Base-by-base conservation (phyloP, 2,329 filamentous ascomycete genomes). In the Chaetothyriales sp. region DNA sequence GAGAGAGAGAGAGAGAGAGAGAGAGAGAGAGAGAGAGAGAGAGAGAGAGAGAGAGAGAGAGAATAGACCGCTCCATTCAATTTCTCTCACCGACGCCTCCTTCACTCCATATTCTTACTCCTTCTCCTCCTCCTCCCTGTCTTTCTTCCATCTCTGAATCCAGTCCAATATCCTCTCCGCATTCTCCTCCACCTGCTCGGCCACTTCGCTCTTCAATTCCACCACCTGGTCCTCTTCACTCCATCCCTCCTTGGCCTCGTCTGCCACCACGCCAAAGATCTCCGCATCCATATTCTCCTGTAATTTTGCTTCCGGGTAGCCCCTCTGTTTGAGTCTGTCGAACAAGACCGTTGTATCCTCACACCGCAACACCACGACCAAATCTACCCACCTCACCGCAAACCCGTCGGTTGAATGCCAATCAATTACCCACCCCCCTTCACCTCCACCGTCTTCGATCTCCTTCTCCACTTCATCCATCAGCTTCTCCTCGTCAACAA, bases 371-470 rank as follows among this genome's bases (percentile, higher is more conserved):
- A 98, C 92, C 4, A 96, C 84, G 0, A 98, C 89, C 2, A 98
- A 77, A 65, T 98, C 92, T 63, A 98, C 84, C 86, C 89, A 93
- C 63, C 84, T 84, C 64, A 84, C 81, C 1, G 92, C 92, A 63
- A 96, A 96, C 19, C 96, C 70, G 62, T 96, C 92, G 70, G 90
- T 96, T 1, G 89, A 90, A 69, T 98, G 92, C 90, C 92, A 98
- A 70, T 98, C 92, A 63, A 98, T 84, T 60, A 98, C 80, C 66
- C 80, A 86, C 18, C 92, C 92, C 51, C 90, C 90, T 18, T 77
- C 70, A 18, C 55, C 59, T 9, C 49, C 53, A 43, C 58, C 58
- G 44, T 59, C 57, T 55, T 81, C 77, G 42, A 86, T 76, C 54
- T 92, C 83, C 51, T 85, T 78, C 69, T 96, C 92, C 51, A 98